Conservation (phyloP, 441 rosid species). For the Syzygium syzygioides region DNA sequence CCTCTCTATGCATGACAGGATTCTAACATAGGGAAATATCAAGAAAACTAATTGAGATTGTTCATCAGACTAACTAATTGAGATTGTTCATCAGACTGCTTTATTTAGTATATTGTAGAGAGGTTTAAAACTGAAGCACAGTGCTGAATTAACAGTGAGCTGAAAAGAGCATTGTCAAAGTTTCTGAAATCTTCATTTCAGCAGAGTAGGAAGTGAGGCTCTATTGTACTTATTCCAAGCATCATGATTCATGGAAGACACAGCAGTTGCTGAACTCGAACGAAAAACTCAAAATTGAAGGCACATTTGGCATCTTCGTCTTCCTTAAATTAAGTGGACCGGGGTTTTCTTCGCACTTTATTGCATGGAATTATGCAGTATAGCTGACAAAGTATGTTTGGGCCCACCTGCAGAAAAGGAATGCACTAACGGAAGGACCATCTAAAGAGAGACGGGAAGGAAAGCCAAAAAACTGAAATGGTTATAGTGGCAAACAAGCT, state of each 20-base stretch:
- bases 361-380: neutral
- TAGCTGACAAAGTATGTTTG: neutral
- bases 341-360: neutral
- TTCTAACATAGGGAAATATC: neutral
- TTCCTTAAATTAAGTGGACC: neutral
- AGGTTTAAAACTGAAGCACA: neutral
- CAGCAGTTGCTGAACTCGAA: neutral
- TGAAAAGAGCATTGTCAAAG: neutral
- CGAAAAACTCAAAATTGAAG: neutral
- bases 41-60: neutral
- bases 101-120: neutral
- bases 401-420: neutral
- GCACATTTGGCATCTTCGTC: neutral
- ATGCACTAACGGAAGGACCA: neutral
- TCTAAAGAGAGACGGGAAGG: neutral
- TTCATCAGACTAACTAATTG: neutral
- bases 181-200: neutral
- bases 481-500: constrained; percentile 12
- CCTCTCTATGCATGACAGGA: neutral
- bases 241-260: neutral
- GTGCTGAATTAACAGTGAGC: neutral
- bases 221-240: neutral
- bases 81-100: neutral
- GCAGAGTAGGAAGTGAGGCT: neutral
- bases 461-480: constrained; percentile 3